Evolutionary conservation across 2,329 filamentous ascomycete genomes (phyloP), one percentile per base, ranked within the genome.

Genomic region (Geosmithia morbida): DNA sequence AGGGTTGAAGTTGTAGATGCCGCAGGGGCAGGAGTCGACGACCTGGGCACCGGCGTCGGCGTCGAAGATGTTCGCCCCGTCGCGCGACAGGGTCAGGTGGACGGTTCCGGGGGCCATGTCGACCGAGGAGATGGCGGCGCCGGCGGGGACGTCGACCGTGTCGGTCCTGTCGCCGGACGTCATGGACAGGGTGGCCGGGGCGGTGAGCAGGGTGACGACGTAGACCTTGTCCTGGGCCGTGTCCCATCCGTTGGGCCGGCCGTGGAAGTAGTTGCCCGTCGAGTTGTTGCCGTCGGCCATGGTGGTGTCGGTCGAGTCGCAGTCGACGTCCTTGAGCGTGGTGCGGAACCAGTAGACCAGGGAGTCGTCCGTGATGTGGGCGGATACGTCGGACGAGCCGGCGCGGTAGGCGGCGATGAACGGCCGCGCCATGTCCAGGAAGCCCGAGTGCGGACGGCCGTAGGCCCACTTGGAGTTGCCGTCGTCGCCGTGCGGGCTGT

Each of bases 281-380:
- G 52, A 55, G 49, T 72, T 70, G 53, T 68, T 64, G 30, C 67
- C 63, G 11, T 58, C 57, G 18, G 60, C 64, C 51, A 67, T 64
- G 0, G 69, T 72, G 1, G 69, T 74, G 53, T 76, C 72, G 14
- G 72, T 76, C 6, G 66, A 56, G 49, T 74, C 70, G 56, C 73
- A 77, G 55, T 72, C 55, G 33, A 72, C 54, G 11, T 52, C 49
- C 50, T 64, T 68, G 1, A 66, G 65, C 1, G 68, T 72, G 2
- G 71, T 72, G 1, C 73, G 66, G 57, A 74, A 77, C 73, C 73
- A 77, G 61, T 77, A 77, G 30, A 74, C 59, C 14, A 77, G 56
- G 56, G 72, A 63, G 19, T 77, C 73, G 11, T 65, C 57, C 37
- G 59, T 58, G 51, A 75, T 69, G 57, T 68, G 67, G 50, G 41